Percentiles rank a stretch among this genome's conserved stretches.
Conservation (phyloP, 441 rosid genomes). For the Gossypium aridum region DNA sequence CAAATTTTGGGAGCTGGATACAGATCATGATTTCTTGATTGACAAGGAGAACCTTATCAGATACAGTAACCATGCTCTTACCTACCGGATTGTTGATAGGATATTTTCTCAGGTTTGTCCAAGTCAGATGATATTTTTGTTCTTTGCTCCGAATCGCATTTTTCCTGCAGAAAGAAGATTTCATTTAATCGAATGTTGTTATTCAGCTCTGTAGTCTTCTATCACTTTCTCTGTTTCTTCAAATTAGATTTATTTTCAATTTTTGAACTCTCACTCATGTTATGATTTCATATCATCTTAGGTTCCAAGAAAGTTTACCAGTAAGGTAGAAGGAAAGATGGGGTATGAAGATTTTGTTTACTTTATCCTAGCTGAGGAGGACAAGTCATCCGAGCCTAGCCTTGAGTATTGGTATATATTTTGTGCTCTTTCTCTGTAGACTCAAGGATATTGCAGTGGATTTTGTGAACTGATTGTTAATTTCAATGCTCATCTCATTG, state of each 20-base stretch:
- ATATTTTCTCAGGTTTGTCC: conserved; percentile 92
- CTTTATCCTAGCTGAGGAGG: conserved; percentile 96
- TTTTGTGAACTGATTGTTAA: not conserved
- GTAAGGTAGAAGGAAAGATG: conserved; percentile 93
- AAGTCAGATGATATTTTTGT: conserved; percentile 5
- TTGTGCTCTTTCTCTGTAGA: conserved; percentile 3
- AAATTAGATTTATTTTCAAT: not conserved
- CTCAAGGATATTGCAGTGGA: not conserved
- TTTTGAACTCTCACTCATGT: conserved; percentile 5
- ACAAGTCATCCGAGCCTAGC: conserved; percentile 93
- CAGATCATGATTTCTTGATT: conserved; percentile 93
- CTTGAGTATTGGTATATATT: conserved; percentile 80
- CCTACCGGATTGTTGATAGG: conserved; percentile 95
- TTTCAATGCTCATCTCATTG: not conserved
- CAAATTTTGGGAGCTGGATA: conserved; percentile 98
- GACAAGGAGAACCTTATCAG: conserved; percentile 97
- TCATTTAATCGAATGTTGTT: conserved; percentile 8
- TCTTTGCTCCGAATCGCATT: not conserved
- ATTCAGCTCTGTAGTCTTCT: not conserved
- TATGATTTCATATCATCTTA: conserved; percentile 28
- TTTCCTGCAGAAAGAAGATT: conserved; percentile 3
- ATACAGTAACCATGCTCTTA: conserved; percentile 98
- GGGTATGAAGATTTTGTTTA: conserved; percentile 99
- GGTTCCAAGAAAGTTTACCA: conserved; percentile 89
- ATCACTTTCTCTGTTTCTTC: not conserved